phyloP scores from a whole-genome alignment of 148 eudicot genomes.

The Linanthus parryae region DNA sequence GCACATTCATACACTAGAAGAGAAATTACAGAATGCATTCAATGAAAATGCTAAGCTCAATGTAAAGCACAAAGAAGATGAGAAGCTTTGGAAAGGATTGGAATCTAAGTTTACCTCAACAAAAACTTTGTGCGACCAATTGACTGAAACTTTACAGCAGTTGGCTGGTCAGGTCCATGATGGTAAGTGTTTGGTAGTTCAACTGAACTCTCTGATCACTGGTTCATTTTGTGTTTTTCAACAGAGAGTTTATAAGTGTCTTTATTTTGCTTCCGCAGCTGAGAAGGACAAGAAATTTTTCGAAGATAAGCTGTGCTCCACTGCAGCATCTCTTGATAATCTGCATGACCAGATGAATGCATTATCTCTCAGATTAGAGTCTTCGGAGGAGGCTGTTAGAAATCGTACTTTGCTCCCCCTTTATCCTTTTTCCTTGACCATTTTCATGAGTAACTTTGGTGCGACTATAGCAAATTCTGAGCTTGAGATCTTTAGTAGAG shows the following conservation, averaged over 20 bases:
- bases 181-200: slow-evolving; percentile 30
- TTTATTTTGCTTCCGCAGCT: slow-evolving; percentile 40
- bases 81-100: slow-evolving; percentile 84
- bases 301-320: slow-evolving; percentile 52
- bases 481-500: not conserved
- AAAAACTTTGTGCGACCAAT: slow-evolving; percentile 68
- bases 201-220: not conserved
- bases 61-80: slow-evolving; percentile 86
- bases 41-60: slow-evolving; percentile 87
- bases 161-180: slow-evolving; percentile 74
- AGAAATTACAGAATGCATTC: slow-evolving; percentile 67
- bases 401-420: slow-evolving; percentile 37
- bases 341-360: slow-evolving; percentile 59
- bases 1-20: slow-evolving; percentile 55
- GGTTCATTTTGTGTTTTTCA: slow-evolving; percentile 1
- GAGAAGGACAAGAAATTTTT: slow-evolving; percentile 67
- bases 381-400: slow-evolving; percentile 62
- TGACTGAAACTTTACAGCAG: slow-evolving; percentile 73
- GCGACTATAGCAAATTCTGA: not conserved
- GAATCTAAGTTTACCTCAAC: slow-evolving; percentile 87
- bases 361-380: slow-evolving; percentile 57
- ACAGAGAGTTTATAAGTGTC: not conserved
- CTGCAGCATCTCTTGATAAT: slow-evolving; percentile 50
- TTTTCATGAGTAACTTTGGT: not conserved
- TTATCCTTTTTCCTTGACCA: not conserved